A percentile compares a stretch with the other conserved stretches of the same genome.
Conservation (phyloP, 805 yeast species). For the Metschnikowia gelsemii region DNA sequence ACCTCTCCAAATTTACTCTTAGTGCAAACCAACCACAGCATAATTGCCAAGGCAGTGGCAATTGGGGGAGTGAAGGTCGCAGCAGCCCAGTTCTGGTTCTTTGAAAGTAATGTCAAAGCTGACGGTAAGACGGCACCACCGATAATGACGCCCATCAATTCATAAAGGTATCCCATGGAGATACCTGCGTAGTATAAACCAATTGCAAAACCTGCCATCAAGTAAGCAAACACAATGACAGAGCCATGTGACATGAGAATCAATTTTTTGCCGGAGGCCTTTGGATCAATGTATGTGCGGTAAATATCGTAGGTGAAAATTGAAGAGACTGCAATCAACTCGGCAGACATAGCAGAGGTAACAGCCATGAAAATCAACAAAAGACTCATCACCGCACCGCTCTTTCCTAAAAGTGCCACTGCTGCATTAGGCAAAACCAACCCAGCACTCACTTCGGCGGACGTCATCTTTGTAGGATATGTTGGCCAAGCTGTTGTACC, state of each 20-base stretch:
- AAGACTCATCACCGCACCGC: constrained; percentile 84
- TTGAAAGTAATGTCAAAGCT: constrained; percentile 62
- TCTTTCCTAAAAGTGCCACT: constrained; percentile 76
- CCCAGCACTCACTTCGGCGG: constrained; percentile 78
- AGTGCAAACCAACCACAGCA: constrained; percentile 50
- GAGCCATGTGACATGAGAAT: constrained; percentile 67
- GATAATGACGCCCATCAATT: constrained; percentile 85
- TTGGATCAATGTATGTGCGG: constrained; percentile 76
- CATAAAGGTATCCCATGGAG: constrained; percentile 83
- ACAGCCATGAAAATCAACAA: constrained; percentile 87
- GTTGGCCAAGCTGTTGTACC: constrained; percentile 72
- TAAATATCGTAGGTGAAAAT: constrained; percentile 83
- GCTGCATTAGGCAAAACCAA: constrained; percentile 78
- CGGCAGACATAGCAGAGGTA: constrained; percentile 90
- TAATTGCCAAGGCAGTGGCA: constrained; percentile 71
- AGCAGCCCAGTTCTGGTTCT: constrained; percentile 63
- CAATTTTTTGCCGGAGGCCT: constrained; percentile 71
- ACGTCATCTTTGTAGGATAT: constrained; percentile 63
- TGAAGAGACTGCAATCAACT: constrained; percentile 83
- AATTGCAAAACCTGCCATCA: constrained; percentile 80
- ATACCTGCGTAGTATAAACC: constrained; percentile 81
- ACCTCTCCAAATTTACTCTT: constrained; percentile 34
- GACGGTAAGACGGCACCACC: constrained; percentile 85
- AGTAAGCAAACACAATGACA: constrained; percentile 55
- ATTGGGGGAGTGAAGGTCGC: constrained; percentile 75